Conservation (phyloP, 176 grass and related monocot genomes). For the bread wheat (Triticum aestivum) region DNA sequence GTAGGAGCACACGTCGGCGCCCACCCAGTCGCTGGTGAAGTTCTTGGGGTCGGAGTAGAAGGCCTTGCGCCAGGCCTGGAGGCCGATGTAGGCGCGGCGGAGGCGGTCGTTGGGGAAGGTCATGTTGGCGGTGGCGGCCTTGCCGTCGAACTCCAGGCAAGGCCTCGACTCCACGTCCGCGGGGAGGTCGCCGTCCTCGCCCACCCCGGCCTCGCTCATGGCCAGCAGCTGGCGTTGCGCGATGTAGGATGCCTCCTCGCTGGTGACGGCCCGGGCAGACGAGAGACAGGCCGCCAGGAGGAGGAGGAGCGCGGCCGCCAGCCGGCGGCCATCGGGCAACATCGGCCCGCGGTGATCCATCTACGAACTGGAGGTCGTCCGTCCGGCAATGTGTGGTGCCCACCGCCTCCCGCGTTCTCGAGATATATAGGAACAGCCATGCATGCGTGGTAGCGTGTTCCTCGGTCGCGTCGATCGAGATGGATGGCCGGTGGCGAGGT, state of each 20-base stretch:
- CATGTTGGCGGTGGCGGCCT: background rate
- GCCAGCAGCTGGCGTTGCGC: slow-evolving; percentile 46
- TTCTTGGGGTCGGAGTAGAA: slow-evolving; percentile 63
- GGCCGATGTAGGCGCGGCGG: slow-evolving; percentile 47
- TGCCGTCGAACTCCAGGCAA: slow-evolving; percentile 46
- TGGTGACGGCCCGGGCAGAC: background rate
- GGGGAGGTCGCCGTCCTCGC: slow-evolving; percentile 24
- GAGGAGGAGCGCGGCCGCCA: slow-evolving; percentile 7
- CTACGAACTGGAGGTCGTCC: background rate
- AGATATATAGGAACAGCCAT: slow-evolving; percentile 9
- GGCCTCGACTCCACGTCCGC: slow-evolving; percentile 25
- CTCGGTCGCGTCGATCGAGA: background rate
- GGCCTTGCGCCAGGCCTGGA: slow-evolving; percentile 55
- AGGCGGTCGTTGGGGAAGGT: slow-evolving; percentile 42
- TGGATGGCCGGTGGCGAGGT: background rate
- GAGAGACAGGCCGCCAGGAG: background rate
- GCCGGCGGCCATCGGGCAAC: slow-evolving; percentile 12
- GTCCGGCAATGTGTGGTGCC: background rate
- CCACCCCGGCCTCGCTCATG: slow-evolving; percentile 19
- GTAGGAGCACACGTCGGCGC: slow-evolving; percentile 51
- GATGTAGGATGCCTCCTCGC: slow-evolving; percentile 42
- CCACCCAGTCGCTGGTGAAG: slow-evolving; percentile 46
- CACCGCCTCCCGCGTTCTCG: background rate
- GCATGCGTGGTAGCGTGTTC: background rate
- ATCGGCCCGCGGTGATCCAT: slow-evolving; percentile 21